A percentile compares a stretch with the other conserved stretches of the same genome.
Evolutionary conservation across 2,329 filamentous ascomycete species (phyloP).

Genomic region (Lachnellula occidentalis): DNA sequence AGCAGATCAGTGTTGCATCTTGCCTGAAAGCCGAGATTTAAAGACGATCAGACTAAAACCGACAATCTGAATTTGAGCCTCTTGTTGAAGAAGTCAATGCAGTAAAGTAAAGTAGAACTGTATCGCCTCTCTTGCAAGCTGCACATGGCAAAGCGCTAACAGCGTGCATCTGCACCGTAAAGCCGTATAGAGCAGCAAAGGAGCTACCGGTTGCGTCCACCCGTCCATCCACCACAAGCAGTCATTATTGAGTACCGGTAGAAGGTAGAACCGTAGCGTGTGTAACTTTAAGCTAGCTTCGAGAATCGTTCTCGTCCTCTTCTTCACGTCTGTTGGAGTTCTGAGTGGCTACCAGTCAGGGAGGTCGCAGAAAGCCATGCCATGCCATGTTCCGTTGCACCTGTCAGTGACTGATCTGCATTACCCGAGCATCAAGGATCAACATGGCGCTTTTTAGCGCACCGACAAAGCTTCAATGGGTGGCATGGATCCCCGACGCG

Average conservation of each 20-base stretch:
- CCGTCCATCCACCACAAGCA: no score
- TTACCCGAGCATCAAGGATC: constrained; percentile 28
- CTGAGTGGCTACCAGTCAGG: constrained; percentile 16
- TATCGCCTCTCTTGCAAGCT: neutral
- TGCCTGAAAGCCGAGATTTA: constrained; percentile 16
- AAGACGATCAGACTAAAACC: constrained; percentile 11
- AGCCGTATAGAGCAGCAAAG: no score
- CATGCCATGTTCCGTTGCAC: constrained; percentile 13
- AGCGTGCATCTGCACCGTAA: no score
- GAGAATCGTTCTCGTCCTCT: neutral
- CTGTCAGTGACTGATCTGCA: constrained; percentile 29
- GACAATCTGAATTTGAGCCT: constrained; percentile 8
- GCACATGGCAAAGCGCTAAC: neutral
- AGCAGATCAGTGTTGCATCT: constrained; percentile 13
- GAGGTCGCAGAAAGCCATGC: constrained; percentile 6
- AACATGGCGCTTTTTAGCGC: constrained; percentile 29
- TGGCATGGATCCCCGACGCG: constrained; percentile 15
- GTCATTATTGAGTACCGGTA: no score
- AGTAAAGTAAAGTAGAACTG: neutral
- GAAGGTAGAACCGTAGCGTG: neutral
- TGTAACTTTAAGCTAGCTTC: neutral
- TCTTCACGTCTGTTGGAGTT: neutral
- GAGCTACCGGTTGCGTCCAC: no score
- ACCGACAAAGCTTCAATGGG: constrained; percentile 18
- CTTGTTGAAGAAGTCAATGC: constrained; percentile 9